A percentile compares a stretch with the other conserved stretches of the same genome.
Evolutionary conservation across 257 asterid species (phyloP).

Genomic region (Nicotiana tabacum): DNA sequence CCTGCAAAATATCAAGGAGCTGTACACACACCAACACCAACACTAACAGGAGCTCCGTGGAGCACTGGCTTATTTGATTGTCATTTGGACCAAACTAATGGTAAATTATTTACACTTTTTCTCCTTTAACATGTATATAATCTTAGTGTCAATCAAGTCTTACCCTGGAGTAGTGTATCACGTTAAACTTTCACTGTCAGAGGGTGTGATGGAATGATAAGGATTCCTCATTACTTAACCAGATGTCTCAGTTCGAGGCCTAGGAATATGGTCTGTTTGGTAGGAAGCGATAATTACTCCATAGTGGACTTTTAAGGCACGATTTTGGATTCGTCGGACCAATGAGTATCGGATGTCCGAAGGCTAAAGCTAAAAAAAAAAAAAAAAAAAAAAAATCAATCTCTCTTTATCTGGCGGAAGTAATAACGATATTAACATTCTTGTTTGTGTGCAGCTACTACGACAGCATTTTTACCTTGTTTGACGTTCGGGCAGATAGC

Average conservation of each 20-base stretch:
- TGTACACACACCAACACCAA: not conserved
- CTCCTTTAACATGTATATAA: not conserved
- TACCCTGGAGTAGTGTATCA: not conserved
- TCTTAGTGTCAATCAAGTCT: not conserved
- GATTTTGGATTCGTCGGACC: no score
- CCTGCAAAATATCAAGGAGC: constrained; percentile 5
- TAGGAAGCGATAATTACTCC: no score
- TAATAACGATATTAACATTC: not conserved
- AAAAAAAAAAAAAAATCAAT: no score
- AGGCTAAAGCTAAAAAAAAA: no score
- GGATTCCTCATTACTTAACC: no score
- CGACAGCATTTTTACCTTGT: constrained; percentile 43
- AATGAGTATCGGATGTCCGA: no score
- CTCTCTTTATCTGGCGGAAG: not conserved
- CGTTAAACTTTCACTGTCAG: not conserved
- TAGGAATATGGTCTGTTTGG: no score
- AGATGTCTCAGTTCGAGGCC: no score
- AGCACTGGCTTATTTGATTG: constrained; percentile 31
- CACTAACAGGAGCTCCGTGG: constrained; percentile 23
- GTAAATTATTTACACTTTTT: not conserved
- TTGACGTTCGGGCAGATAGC: constrained; percentile 49
- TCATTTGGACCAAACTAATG: constrained; percentile 25
- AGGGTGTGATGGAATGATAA: no score
- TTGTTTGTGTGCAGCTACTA: constrained; percentile 30
- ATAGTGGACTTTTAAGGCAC: no score